Percentiles rank a stretch among this genome's conserved stretches.
Conservation (phyloP, 2,329 filamentous ascomycete genomes). For the Bipolaris bicolor region DNA sequence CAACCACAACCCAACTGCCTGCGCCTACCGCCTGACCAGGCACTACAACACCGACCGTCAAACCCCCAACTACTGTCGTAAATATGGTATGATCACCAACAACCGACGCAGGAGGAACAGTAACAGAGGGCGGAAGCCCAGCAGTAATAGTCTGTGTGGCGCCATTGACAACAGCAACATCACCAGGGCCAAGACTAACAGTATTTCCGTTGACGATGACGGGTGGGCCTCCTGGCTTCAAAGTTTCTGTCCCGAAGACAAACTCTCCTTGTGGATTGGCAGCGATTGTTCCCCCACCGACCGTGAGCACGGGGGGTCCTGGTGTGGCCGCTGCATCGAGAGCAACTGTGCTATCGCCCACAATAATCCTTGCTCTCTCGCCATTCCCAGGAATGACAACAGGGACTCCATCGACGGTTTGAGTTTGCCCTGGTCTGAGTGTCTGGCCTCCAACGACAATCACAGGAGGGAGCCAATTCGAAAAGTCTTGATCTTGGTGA, state of each 20-base stretch:
- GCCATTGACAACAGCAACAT: conserved; percentile 47
- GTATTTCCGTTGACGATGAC: conserved; percentile 47
- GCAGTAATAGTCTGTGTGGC: conserved; percentile 36
- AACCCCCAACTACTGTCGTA: conserved; percentile 34
- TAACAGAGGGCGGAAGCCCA: conserved; percentile 21
- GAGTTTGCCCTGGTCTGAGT: conserved; percentile 39
- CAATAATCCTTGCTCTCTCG: conserved; percentile 32
- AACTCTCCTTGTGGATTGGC: conserved; percentile 43
- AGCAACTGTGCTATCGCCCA: conserved; percentile 36
- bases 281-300: conserved; percentile 36
- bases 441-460: conserved; percentile 38
- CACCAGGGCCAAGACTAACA: conserved; percentile 45
- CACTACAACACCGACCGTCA: conserved; percentile 28
- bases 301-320: conserved; percentile 29
- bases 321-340: conserved; percentile 29
- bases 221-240: conserved; percentile 37
- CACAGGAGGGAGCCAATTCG: conserved; percentile 10
- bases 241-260: conserved; percentile 38
- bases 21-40: conserved; percentile 23
- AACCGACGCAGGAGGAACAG: conserved; percentile 27
- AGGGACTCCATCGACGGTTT: conserved; percentile 41
- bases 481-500: conserved; percentile 9
- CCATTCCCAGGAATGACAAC: conserved; percentile 33
- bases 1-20: conserved; percentile 33
- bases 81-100: conserved; percentile 28